A percentile compares a stretch with the other conserved stretches of the same genome.
Conservation (phyloP, 257 asterid species). For the Leptodermis oblonga region DNA sequence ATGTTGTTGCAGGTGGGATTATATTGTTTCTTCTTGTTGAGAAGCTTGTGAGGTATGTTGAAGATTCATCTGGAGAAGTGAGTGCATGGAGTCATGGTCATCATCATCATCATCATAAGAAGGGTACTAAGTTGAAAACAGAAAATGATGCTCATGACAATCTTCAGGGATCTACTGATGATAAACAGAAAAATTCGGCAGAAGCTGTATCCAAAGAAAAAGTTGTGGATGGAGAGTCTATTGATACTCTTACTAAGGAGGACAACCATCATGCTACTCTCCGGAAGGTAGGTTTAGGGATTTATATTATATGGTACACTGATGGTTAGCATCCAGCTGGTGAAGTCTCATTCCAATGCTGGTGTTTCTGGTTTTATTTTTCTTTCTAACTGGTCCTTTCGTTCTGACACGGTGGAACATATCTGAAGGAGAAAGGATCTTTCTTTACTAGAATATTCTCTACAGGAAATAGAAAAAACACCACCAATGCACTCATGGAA, state of each 20-base stretch:
- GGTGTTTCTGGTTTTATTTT: not conserved
- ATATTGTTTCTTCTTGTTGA: constrained; percentile 85
- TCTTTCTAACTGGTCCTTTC: not conserved
- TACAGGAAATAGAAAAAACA: not conserved
- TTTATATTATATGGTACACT: constrained; percentile 4
- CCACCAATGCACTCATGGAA: not conserved
- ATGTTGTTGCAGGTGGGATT: constrained; percentile 75
- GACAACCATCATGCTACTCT: constrained; percentile 37
- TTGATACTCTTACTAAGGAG: constrained; percentile 29
- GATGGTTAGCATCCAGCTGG: not conserved
- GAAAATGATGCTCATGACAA: constrained; percentile 43
- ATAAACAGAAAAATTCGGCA: constrained; percentile 29
- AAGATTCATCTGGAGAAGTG: constrained; percentile 64
- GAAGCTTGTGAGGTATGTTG: constrained; percentile 91
- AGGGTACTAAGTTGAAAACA: constrained; percentile 42
- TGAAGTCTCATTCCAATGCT: not conserved
- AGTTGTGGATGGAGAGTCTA: constrained; percentile 28
- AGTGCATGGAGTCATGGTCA: constrained; percentile 53
- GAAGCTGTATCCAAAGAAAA: constrained; percentile 30
- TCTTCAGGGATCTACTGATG: constrained; percentile 36
- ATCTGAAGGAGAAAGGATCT: not conserved
- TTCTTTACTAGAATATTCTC: not conserved
- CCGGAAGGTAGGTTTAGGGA: constrained; percentile 60
- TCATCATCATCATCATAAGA: constrained; percentile 72
- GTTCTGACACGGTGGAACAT: not conserved